Evolutionary conservation across 345 rosid genomes (phyloP), one percentile per base, ranked within the genome.

Genomic region (Laguncularia racemosa): DNA sequence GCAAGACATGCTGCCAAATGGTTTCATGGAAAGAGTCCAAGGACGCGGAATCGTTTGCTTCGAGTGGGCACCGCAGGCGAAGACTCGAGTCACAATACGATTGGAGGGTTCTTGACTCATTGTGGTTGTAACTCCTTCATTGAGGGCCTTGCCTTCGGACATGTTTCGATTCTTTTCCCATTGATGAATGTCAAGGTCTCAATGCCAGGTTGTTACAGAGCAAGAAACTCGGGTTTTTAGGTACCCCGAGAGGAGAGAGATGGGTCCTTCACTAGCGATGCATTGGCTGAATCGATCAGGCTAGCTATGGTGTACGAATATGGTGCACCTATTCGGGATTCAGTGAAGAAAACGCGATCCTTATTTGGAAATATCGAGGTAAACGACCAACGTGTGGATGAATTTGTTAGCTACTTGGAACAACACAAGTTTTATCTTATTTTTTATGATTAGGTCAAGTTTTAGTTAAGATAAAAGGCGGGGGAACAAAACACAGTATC

Each of bases 51-150:
- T 76, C 11, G 70, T 82, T 0, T 65, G 46, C 57, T 57, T 65
- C 18, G 65, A 67, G 11, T 77, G 82, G 84, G 82, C 68, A 0
- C 84, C 81, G n/a, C 87, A 74, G 12, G 21, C 63, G 33, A 64
- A 67, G 53, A 74, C 71, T 12, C 16, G 71, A 63, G 66, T 48
- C 84, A 81, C 21, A 58, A 52, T 12, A 67, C 82, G 16, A 71
- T 76, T 3, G 80, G 79, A 7, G 64, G 68, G 58, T 71, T 70
- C 67, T 10, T 78, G 49, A 68, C 77, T 48, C 79, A 78, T 46
- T 58, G 63, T 2, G 82, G 77, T 2, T 71, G 72, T 76, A 62
- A 64, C 69, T 64, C 68, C n/a, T n/a, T n/a, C 9, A 60, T 76
- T 0, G 78, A 76, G 56, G 74, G 67, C 20, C 16, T 79, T 12